These are phyloP conservation scores for Diatrype stigma DNA, from an alignment of 2,329 filamentous ascomycete genomes.

Conservation along the genomic window DNA sequence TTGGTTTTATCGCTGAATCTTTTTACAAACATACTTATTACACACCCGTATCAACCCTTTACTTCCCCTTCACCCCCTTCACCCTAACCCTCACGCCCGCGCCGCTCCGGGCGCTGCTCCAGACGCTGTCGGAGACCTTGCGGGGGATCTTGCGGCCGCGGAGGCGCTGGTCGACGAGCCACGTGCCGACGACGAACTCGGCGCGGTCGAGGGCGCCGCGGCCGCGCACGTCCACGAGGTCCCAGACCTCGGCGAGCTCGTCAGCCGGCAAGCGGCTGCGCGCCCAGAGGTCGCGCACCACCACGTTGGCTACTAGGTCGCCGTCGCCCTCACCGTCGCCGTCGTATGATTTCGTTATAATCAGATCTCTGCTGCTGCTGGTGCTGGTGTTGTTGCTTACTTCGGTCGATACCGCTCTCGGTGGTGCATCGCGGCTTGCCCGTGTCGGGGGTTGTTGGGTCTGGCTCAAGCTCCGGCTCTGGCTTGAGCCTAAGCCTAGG, in stretches of 20 bases:
- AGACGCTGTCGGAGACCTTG: slow-evolving; percentile 69
- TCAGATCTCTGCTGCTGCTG: no score
- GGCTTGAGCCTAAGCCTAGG: background rate
- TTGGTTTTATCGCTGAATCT: no score
- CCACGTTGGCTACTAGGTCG: slow-evolving; percentile 60
- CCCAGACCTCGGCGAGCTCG: slow-evolving; percentile 73
- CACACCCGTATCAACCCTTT: background rate
- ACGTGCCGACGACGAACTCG: slow-evolving; percentile 80
- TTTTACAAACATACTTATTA: no score
- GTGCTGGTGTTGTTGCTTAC: no score
- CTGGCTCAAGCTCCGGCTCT: background rate
- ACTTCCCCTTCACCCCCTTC: slow-evolving; percentile 3
- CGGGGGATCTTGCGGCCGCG: slow-evolving; percentile 72
- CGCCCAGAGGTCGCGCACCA: slow-evolving; percentile 72
- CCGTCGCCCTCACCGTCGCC: slow-evolving; percentile 24
- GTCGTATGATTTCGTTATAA: no score
- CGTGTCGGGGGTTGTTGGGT: slow-evolving; percentile 6
- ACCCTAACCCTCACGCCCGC: slow-evolving; percentile 39
- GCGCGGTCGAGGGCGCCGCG: slow-evolving; percentile 57
- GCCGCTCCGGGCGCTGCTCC: slow-evolving; percentile 62
- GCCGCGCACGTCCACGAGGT: slow-evolving; percentile 59
- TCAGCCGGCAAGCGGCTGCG: slow-evolving; percentile 64
- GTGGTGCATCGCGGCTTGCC: no score
- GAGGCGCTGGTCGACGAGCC: slow-evolving; percentile 78
- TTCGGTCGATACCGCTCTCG: no score